A percentile compares a stretch with the other conserved stretches of the same genome.
Conservation (phyloP, 805 yeast genomes). For the Hagleromyces aurorensis region DNA sequence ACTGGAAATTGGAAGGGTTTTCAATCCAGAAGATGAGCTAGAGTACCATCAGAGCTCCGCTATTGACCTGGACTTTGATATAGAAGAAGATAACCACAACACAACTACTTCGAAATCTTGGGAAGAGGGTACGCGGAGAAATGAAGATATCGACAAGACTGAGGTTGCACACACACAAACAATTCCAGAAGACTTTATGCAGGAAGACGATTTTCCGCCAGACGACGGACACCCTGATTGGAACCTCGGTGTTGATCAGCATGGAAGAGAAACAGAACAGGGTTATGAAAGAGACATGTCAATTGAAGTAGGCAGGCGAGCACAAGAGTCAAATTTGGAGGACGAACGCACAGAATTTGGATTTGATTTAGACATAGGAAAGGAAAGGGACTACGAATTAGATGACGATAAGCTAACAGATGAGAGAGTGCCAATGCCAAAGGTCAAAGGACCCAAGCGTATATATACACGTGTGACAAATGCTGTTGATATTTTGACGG, state of each 20-base stretch:
- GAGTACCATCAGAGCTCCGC: constrained; percentile 18
- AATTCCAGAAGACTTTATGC: constrained; percentile 7
- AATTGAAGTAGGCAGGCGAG: constrained; percentile 59
- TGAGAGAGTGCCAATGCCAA: constrained; percentile 26
- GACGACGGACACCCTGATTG: constrained; percentile 22
- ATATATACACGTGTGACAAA: no score
- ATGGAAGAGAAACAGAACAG: constrained; percentile 5
- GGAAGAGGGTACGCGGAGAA: constrained; percentile 24
- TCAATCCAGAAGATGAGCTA: constrained; percentile 18
- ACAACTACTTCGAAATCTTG: constrained; percentile 13
- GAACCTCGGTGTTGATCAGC: constrained; percentile 24
- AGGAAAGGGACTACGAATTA: constrained; percentile 27
- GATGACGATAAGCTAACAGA: constrained; percentile 27
- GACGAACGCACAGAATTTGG: constrained; percentile 39
- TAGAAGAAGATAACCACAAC: constrained; percentile 11
- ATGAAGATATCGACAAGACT: constrained; percentile 3
- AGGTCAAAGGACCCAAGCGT: constrained; percentile 8
- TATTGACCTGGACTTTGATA: constrained; percentile 31
- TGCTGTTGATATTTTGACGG: constrained; percentile 12
- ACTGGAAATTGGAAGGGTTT: constrained; percentile 28
- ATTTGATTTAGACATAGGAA: constrained; percentile 43
- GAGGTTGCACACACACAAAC: constrained; percentile 3
- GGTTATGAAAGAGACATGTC: constrained; percentile 42
- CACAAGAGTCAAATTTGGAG: constrained; percentile 20
- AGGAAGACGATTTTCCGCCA: constrained; percentile 23